Conservation (phyloP, 2,329 filamentous ascomycete genomes). For the Cordyceps cicadae region DNA sequence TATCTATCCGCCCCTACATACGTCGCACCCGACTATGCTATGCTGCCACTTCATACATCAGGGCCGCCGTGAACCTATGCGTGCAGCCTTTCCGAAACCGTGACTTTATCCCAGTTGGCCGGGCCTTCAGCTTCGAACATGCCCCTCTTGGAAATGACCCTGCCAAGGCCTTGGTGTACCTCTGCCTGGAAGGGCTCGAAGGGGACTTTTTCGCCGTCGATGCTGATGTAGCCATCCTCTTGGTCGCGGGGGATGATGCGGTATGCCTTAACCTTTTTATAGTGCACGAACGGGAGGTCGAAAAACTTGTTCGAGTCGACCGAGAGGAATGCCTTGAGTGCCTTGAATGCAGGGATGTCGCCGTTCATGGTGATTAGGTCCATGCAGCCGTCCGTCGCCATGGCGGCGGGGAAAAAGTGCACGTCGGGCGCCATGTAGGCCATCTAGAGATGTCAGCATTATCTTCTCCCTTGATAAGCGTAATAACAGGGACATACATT, state of each 20-base stretch:
- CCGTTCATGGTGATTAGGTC: slow-evolving; percentile 78
- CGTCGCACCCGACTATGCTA: not conserved
- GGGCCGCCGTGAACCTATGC: slow-evolving; percentile 13
- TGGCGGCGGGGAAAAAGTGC: slow-evolving; percentile 78
- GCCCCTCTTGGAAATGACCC: slow-evolving; percentile 70
- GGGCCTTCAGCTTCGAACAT: slow-evolving; percentile 60
- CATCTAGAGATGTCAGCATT: slow-evolving; percentile 50
- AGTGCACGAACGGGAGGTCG: slow-evolving; percentile 66
- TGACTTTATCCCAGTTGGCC: slow-evolving; percentile 38
- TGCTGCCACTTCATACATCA: not conserved
- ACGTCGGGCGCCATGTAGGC: slow-evolving; percentile 79
- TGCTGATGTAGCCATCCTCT: slow-evolving; percentile 76
- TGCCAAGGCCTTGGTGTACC: slow-evolving; percentile 72
- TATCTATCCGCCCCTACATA: not conserved
- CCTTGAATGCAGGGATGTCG: slow-evolving; percentile 57
- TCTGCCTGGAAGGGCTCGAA: slow-evolving; percentile 91
- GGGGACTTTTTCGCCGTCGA: slow-evolving; percentile 82
- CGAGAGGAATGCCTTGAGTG: slow-evolving; percentile 60
- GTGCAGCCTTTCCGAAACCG: slow-evolving; percentile 22
- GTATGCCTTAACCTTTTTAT: slow-evolving; percentile 82
- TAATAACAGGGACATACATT: slow-evolving; percentile 49
- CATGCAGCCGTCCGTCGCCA: slow-evolving; percentile 76
- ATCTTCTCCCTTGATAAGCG: not conserved
- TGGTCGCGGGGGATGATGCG: slow-evolving; percentile 69
- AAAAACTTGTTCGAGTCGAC: slow-evolving; percentile 71